Evolutionary conservation across 257 asterid species (phyloP).

Genomic region (Fraxinus anomala): DNA sequence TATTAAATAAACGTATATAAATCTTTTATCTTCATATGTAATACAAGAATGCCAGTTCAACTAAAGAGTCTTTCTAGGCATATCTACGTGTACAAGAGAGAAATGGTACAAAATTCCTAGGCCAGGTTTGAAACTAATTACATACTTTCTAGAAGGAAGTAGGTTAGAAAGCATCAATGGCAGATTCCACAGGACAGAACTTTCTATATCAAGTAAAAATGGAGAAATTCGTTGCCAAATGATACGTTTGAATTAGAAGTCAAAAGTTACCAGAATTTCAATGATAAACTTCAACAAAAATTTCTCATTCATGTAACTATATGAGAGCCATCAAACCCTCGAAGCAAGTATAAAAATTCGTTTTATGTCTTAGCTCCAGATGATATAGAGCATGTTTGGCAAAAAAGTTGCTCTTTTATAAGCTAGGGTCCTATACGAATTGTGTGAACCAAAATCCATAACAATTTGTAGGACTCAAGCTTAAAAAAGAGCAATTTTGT

Average conservation of each 20-base stretch:
- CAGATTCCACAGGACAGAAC: neutral
- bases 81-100: neutral
- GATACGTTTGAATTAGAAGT: neutral
- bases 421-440: no score
- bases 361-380: neutral
- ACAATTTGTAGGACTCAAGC: no score
- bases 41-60: neutral
- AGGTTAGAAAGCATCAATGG: neutral
- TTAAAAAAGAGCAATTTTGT: no score
- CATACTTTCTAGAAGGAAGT: neutral
- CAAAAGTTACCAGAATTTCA: neutral
- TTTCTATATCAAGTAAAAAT: neutral
- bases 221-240: neutral
- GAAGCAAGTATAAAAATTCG: neutral
- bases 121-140: neutral
- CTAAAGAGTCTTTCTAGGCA: neutral
- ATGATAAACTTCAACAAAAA: neutral
- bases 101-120: neutral
- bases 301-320: neutral
- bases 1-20: neutral
- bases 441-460: no score
- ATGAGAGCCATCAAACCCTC: neutral
- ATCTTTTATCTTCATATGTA: no score
- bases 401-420: no score
- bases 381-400: neutral